phyloP scores from a whole-genome alignment of 441 rosid genomes.

The Capsella rubella region DNA sequence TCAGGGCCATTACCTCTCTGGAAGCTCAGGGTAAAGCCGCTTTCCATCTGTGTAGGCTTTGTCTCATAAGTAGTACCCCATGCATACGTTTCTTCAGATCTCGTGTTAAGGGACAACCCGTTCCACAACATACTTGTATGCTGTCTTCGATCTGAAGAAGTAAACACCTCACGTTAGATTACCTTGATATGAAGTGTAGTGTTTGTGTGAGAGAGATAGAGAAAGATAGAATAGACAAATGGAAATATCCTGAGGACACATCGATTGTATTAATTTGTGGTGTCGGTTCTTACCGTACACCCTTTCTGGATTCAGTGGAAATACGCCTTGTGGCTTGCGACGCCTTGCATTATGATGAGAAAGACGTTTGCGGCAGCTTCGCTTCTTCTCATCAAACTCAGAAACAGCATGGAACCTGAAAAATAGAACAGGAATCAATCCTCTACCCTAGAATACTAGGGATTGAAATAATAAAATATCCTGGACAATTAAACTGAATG shows the following conservation, averaged over 20 bases:
- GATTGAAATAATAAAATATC: not conserved
- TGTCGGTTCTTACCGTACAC: conserved; percentile 33
- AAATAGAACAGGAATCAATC: not conserved
- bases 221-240: not conserved
- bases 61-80: conserved; percentile 58
- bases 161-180: conserved; percentile 2
- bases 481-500: not conserved
- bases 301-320: conserved; percentile 56
- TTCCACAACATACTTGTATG: conserved; percentile 58
- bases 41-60: conserved; percentile 58
- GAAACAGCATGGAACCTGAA: conserved; percentile 79
- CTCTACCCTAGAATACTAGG: not conserved
- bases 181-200: not conserved
- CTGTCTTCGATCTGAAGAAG: conserved; percentile 59
- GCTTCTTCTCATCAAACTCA: conserved; percentile 90
- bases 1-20: conserved; percentile 53
- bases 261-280: not conserved
- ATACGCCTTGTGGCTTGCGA: conserved; percentile 79
- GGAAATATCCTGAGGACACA: not conserved
- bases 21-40: conserved; percentile 49
- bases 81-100: conserved; percentile 44
- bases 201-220: not conserved
- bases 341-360: conserved; percentile 98
- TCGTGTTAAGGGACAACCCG: conserved; percentile 52
- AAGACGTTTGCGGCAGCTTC: conserved; percentile 92